phyloP scores from a whole-genome alignment of 176 grass and related monocot species.

The Musa schizocarpa region DNA sequence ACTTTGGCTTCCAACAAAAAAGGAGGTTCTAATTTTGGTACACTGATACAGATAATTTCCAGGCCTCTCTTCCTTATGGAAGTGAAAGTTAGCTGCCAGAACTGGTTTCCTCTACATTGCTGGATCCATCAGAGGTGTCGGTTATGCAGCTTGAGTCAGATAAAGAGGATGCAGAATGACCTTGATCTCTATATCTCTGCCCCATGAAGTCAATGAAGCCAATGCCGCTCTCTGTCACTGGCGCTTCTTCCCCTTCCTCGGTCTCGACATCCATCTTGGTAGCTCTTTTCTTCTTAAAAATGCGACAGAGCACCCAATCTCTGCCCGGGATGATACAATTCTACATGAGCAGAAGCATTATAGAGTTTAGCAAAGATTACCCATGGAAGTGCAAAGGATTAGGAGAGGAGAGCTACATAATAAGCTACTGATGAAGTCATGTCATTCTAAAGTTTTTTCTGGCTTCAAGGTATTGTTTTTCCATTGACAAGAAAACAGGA shows the following conservation, averaged over 20 bases:
- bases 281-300: constrained; percentile 23
- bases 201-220: constrained; percentile 4
- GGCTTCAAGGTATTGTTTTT: too few relatives aligned
- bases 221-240: background rate
- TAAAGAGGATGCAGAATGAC: background rate
- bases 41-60: background rate
- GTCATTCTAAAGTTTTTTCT: too few relatives aligned
- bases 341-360: background rate
- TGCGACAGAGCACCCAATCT: constrained; percentile 25
- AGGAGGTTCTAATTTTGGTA: background rate
- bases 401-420: too few relatives aligned
- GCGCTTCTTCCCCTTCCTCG: background rate
- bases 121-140: background rate
- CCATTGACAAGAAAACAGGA: too few relatives aligned
- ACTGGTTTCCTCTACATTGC: constrained; percentile 7
- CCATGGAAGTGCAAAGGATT: too few relatives aligned
- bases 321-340: background rate
- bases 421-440: too few relatives aligned
- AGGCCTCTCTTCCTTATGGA: constrained; percentile 9
- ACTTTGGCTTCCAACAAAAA: background rate
- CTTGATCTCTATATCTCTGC: background rate
- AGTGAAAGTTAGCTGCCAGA: background rate
- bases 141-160: constrained; percentile 15
- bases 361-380: background rate
- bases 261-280: background rate